These are phyloP conservation scores for Nyssa sinensis DNA, from an alignment of 148 eudicot genomes.

Conservation along the genomic window DNA sequence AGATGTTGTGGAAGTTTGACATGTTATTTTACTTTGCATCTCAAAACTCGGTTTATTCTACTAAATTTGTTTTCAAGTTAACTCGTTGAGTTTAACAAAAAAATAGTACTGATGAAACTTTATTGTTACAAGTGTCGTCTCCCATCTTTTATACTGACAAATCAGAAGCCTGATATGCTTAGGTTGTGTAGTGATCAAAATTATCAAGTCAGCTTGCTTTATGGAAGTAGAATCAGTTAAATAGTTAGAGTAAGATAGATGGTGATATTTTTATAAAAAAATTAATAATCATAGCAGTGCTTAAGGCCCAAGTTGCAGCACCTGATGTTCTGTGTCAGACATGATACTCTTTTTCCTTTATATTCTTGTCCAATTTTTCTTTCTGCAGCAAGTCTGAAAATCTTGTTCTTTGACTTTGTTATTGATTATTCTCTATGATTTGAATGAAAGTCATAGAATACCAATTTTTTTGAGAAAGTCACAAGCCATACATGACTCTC, in stretches of 20 bases:
- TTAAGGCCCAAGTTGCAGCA: too few species aligned
- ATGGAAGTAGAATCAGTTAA: background rate
- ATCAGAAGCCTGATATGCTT: background rate
- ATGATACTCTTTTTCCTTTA: background rate
- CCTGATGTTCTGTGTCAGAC: background rate
- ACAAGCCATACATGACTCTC: too few species aligned
- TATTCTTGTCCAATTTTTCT: background rate
- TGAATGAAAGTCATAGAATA: background rate
- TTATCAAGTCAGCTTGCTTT: background rate
- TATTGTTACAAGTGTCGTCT: background rate
- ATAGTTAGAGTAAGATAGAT: background rate
- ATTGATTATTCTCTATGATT: background rate
- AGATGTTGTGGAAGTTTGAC: background rate
- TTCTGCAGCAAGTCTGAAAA: background rate
- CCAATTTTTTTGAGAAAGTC: too few species aligned
- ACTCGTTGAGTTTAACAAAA: background rate
- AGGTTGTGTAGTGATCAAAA: background rate
- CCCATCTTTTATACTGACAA: background rate
- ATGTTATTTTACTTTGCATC: background rate
- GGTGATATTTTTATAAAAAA: too few species aligned
- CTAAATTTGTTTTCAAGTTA: background rate
- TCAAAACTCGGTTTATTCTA: background rate
- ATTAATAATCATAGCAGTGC: too few species aligned
- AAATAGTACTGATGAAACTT: background rate
- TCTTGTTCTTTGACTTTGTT: too few species aligned